phyloP scores from a whole-genome alignment of 805 yeast genomes.

The Debaryomyces maramus region DNA sequence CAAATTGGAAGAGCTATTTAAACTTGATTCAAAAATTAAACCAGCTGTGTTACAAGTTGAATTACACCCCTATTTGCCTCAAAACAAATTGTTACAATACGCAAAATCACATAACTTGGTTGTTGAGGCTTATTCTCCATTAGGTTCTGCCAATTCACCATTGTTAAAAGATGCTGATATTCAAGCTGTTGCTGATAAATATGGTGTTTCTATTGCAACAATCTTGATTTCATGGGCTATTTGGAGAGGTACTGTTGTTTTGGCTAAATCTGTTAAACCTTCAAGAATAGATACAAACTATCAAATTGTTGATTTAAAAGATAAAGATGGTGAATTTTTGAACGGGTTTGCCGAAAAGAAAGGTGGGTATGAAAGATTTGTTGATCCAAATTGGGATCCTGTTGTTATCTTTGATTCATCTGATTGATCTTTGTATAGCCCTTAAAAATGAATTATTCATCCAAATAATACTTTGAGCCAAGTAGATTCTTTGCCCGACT shows the following conservation, averaged over 20 bases:
- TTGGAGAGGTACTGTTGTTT: conserved; percentile 53
- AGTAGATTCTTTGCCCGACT: too few relatives aligned
- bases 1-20: conserved; percentile 44
- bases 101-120: conserved; percentile 20
- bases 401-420: conserved; percentile 30
- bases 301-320: conserved; percentile 28
- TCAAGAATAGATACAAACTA: conserved; percentile 34
- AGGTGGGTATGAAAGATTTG: conserved; percentile 34
- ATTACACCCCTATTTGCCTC: conserved; percentile 48
- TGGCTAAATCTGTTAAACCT: conserved; percentile 36
- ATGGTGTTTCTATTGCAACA: conserved; percentile 47
- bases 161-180: conserved; percentile 47
- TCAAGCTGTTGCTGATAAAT: conserved; percentile 43
- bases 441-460: too few relatives aligned
- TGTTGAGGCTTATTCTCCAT: conserved; percentile 76
- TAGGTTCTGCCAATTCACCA: conserved; percentile 56
- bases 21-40: conserved; percentile 47
- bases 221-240: conserved; percentile 60
- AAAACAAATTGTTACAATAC: conserved; percentile 60
- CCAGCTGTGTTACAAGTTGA: conserved; percentile 81
- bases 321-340: conserved; percentile 37
- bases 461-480: too few relatives aligned
- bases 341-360: conserved; percentile 22
- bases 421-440: conserved; percentile 1
- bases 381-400: conserved; percentile 37